Evolutionary conservation across 2,329 filamentous ascomycete genomes (phyloP), one percentile per base, ranked within the genome.

Genomic region (Colletotrichum sp.): DNA sequence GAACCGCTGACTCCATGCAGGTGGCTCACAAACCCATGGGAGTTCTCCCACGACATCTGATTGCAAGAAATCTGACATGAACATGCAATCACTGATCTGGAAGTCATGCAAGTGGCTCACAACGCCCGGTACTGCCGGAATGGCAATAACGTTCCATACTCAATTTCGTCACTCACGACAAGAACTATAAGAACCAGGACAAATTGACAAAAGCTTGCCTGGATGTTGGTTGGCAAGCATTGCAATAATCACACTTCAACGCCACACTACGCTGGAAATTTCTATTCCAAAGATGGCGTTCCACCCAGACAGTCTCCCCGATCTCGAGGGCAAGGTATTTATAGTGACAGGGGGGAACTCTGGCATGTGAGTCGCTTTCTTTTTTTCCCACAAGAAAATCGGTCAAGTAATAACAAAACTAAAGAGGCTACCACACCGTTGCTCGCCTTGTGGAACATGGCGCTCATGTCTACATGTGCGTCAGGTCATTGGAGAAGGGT

Each of bases 261-360:
- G 39, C 39, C 8, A 44, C 44, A 49, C 18, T 13, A 21, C 44
- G 10, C 18, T 13, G n/a, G 6, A 49, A 49, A 6, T 21, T 49
- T 49, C 44, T 21, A 3, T 13, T 66, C 12, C n/a, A 44, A 34
- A 62, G n/a, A 80, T 79, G 77, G 59, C 76, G 15, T 88, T 87
- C 78, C 79, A 85, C 78, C 85, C 84, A 10, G 82, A 86, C 39
- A 81, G 80, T 67, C 84, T 89, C n/a, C 86, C 87, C 10, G 79
- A 85, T 74, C 85, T 89, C 63, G 78, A 78, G 32, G 86, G 84
- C 28, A 87, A 85, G 79, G 83, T 87, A 16, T 88, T 82, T 71
- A 81, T 88, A 63, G 85, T 88, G 75, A 88, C 87, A 16, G 87
- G 86, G 55, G 86, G 86, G 0, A 88, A 87, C 72, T 83, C 86